Conservation (phyloP, 2,329 filamentous ascomycete species). For the Aspergillus fijiensis region DNA sequence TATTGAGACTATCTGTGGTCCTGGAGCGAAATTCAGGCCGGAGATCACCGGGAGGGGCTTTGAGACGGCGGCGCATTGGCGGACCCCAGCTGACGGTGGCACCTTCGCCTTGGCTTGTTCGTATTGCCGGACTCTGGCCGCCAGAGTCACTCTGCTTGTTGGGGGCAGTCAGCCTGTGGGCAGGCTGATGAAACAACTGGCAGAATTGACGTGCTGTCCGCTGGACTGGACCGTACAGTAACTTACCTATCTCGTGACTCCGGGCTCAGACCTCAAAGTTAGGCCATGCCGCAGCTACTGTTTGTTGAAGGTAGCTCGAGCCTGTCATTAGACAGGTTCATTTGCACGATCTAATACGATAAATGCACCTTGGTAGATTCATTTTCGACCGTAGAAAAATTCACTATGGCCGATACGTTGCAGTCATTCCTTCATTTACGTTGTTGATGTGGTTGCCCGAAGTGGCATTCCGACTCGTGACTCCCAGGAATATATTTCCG, state of each 20-base stretch:
- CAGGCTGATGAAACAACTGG: not conserved
- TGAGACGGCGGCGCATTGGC: not conserved
- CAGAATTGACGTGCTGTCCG: no score
- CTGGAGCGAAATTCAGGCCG: not conserved
- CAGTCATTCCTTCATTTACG: not conserved
- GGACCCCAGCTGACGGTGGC: not conserved
- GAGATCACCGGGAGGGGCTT: not conserved
- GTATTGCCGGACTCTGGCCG: not conserved
- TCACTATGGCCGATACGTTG: not conserved
- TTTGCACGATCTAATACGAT: no score
- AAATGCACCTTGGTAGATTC: not conserved
- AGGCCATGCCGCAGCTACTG: no score
- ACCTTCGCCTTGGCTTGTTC: not conserved
- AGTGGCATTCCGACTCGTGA: no score
- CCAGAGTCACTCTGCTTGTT: not conserved
- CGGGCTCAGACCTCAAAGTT: no score
- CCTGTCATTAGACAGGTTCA: no score
- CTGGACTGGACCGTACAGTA: no score
- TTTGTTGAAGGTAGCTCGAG: no score
- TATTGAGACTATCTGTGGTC: no score
- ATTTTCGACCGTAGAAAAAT: not conserved
- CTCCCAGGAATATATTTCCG: not conserved
- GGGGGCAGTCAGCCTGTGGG: not conserved
- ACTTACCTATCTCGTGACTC: no score
- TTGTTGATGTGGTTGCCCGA: no score